phyloP scores from a whole-genome alignment of 768 basidiomycete genomes.

The Tulasnella sp. region DNA sequence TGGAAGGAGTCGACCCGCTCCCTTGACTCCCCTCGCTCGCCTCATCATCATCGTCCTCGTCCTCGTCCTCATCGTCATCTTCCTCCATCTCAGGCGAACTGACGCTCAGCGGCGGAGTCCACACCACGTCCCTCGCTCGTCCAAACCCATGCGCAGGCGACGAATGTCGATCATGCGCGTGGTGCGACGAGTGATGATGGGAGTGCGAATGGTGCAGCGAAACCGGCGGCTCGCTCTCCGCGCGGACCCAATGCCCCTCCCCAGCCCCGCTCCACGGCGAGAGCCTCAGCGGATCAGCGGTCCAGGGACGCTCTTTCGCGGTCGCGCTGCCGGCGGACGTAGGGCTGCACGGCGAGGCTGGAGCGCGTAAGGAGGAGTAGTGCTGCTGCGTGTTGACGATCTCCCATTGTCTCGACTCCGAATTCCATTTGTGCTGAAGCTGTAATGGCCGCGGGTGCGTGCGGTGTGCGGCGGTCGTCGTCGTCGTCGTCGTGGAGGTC shows the following conservation, averaged over 20 bases:
- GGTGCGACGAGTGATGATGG: not conserved
- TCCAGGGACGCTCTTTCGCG: not conserved
- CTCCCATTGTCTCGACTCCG: not conserved
- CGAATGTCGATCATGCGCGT: no score
- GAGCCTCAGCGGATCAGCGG: not conserved
- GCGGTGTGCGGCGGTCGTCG: not conserved
- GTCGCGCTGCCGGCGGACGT: not conserved
- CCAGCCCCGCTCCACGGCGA: not conserved
- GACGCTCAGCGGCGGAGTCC: not conserved
- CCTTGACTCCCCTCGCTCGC: not conserved
- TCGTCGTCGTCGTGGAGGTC: no score
- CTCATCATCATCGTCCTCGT: not conserved
- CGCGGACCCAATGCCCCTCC: not conserved
- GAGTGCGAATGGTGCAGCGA: not conserved
- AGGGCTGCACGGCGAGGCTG: not conserved
- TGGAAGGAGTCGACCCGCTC: not conserved
- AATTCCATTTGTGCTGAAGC: not conserved
- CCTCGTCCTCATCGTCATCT: not conserved
- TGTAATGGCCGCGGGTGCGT: not conserved
- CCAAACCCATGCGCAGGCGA: not conserved
- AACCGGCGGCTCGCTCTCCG: not conserved
- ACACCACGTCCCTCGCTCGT: not conserved
- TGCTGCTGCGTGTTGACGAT: not conserved
- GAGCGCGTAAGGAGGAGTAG: not conserved
- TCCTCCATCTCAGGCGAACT: not conserved